A percentile compares a stretch with the other conserved stretches of the same genome.
Conservation (phyloP, 495 filamentous ascomycete genomes). For the Xylaria scruposa region DNA sequence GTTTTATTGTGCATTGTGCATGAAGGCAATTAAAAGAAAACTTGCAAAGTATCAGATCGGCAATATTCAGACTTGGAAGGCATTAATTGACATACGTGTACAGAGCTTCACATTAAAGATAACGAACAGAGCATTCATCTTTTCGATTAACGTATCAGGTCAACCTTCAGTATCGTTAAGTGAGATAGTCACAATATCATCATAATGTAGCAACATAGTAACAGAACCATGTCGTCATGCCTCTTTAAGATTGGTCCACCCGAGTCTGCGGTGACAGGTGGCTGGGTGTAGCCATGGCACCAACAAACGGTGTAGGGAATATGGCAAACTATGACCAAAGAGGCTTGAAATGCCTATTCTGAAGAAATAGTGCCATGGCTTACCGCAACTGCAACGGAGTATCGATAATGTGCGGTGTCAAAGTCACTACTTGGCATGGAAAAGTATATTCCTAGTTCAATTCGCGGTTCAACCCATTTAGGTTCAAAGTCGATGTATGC, state of each 20-base stretch:
- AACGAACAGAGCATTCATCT: not conserved
- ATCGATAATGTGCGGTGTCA: not conserved
- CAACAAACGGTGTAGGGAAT: not conserved
- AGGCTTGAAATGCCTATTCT: not conserved
- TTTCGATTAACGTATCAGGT: not conserved
- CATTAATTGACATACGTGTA: not conserved
- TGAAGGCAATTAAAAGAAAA: not conserved
- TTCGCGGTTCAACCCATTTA: not conserved
- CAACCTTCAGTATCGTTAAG: not conserved
- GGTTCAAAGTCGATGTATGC: conserved; percentile 11
- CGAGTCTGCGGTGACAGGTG: not conserved
- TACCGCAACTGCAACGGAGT: not conserved
- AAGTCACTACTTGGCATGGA: not conserved
- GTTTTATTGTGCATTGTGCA: not conserved
- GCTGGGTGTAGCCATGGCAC: not conserved
- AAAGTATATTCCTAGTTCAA: not conserved
- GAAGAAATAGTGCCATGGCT: not conserved
- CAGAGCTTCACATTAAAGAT: not conserved
- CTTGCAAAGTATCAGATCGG: not conserved
- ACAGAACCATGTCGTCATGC: conserved; percentile 1
- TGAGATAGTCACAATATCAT: not conserved
- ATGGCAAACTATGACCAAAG: not conserved
- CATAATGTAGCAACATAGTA: not conserved
- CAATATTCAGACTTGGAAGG: not conserved
- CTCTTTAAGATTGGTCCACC: conserved; percentile 7